These are phyloP conservation scores for Filobasidium uniguttulatum DNA, from an alignment of 1,284 basidiomycete genomes.

Conservation along the genomic window DNA sequence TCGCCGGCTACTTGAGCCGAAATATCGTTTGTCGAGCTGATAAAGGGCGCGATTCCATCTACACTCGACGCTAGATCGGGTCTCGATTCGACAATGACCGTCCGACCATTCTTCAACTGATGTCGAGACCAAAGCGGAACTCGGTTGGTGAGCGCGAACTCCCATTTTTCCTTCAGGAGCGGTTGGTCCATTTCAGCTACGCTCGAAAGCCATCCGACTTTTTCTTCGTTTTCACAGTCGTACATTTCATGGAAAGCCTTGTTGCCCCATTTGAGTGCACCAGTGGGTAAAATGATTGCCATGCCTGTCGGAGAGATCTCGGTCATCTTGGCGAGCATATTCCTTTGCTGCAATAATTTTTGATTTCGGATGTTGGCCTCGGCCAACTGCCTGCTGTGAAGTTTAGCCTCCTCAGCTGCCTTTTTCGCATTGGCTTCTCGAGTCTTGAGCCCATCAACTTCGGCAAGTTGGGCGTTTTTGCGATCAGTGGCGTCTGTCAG, in stretches of 20 bases:
- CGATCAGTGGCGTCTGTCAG: conserved; percentile 8
- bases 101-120: conserved; percentile 10
- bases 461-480: conserved; percentile 5
- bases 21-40: conserved; percentile 11
- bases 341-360: conserved; percentile 5
- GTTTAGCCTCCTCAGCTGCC: conserved; percentile 3
- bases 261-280: conserved; percentile 9
- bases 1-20: conserved; percentile 6
- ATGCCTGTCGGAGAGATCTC: conserved; percentile 9
- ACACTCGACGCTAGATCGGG: not conserved
- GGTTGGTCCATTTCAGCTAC: too few species aligned
- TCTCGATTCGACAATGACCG: conserved; percentile 3
- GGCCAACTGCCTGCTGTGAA: conserved; percentile 2
- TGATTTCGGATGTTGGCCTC: conserved; percentile 4
- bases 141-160: not conserved
- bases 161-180: too few species aligned
- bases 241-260: conserved; percentile 1
- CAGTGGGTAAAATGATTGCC: conserved; percentile 1
- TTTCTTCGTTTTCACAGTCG: not conserved
- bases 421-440: not conserved
- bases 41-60: conserved; percentile 1
- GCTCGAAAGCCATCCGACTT: conserved; percentile 5
- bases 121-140: not conserved
- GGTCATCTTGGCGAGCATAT: conserved; percentile 12
- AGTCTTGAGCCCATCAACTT: conserved; percentile 2